phyloP scores from a whole-genome alignment of 2,329 filamentous ascomycete genomes.

The Ramularia collo-cygni region DNA sequence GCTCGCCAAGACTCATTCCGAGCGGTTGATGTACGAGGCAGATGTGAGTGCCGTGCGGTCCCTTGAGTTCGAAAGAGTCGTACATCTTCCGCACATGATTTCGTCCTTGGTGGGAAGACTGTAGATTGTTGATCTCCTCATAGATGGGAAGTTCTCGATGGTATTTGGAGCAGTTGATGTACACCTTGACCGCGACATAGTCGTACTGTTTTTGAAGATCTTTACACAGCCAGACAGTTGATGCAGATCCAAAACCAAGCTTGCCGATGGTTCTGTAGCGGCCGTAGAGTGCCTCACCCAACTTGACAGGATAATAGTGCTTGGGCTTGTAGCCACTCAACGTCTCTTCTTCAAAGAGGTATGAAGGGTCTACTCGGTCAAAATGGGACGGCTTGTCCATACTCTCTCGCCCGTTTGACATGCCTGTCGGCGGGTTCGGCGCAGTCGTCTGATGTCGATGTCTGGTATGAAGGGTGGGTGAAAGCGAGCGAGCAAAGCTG shows the following conservation, averaged over 20 bases:
- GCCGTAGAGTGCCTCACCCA: slow-evolving; percentile 29
- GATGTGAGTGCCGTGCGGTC: slow-evolving; percentile 31
- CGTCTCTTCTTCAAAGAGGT: slow-evolving; percentile 30
- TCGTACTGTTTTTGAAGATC: slow-evolving; percentile 27
- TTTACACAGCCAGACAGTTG: slow-evolving; percentile 39
- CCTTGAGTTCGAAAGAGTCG: slow-evolving; percentile 32
- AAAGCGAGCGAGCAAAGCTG: no score
- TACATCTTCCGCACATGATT: slow-evolving; percentile 29
- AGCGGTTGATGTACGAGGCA: slow-evolving; percentile 32
- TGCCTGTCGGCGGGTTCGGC: no score
- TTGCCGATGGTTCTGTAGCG: slow-evolving; percentile 38
- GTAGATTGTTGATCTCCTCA: slow-evolving; percentile 22
- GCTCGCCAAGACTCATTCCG: slow-evolving; percentile 33
- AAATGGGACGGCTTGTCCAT: no score
- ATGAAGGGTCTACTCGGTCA: no score
- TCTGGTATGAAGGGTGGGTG: no score
- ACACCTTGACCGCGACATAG: slow-evolving; percentile 32
- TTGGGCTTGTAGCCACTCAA: slow-evolving; percentile 23
- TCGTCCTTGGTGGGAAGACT: slow-evolving; percentile 25
- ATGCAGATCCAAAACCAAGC: slow-evolving; percentile 37
- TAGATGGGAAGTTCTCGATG: slow-evolving; percentile 30
- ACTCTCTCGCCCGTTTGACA: no score
- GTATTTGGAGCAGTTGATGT: slow-evolving; percentile 24
- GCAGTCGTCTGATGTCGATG: no score
- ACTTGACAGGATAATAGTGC: slow-evolving; percentile 33